Conservation (phyloP, 1,284 basidiomycete species). For the Meira nashicola region DNA sequence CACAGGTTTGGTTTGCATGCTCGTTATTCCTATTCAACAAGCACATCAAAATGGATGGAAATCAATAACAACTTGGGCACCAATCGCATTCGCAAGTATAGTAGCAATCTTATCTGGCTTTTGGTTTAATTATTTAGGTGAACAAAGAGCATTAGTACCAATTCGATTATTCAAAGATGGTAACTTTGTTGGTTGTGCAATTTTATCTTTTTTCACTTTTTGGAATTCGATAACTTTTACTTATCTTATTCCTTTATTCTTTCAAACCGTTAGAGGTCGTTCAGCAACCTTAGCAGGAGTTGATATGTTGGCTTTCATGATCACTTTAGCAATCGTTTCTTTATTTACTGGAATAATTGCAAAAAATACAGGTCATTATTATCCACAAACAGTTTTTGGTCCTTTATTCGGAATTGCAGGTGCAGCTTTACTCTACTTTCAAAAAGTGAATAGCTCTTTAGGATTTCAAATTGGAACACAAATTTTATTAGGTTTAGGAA, state of each 20-base stretch:
- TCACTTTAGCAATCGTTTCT: background rate
- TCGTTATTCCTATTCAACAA: background rate
- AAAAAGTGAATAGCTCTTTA: background rate
- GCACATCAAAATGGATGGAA: background rate
- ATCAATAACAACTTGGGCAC: background rate
- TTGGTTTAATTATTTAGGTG: background rate
- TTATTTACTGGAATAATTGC: background rate
- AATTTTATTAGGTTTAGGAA: background rate
- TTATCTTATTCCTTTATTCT: background rate
- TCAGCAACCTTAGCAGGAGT: background rate
- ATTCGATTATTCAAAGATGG: background rate
- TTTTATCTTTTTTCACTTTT: background rate
- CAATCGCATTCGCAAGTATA: background rate
- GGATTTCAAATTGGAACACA: background rate
- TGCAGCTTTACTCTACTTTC: background rate
- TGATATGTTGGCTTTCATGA: conserved; percentile 1
- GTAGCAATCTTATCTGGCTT: background rate
- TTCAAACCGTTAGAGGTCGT: background rate
- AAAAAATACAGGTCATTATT: background rate
- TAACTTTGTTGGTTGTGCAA: background rate
- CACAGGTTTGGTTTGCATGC: background rate
- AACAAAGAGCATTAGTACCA: background rate
- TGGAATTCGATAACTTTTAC: background rate
- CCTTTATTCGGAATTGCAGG: background rate
- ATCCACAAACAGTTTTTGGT: background rate